These are phyloP conservation scores for Dorcoceras hygrometricum DNA, from an alignment of 257 asterid species.

Conservation along the genomic window DNA sequence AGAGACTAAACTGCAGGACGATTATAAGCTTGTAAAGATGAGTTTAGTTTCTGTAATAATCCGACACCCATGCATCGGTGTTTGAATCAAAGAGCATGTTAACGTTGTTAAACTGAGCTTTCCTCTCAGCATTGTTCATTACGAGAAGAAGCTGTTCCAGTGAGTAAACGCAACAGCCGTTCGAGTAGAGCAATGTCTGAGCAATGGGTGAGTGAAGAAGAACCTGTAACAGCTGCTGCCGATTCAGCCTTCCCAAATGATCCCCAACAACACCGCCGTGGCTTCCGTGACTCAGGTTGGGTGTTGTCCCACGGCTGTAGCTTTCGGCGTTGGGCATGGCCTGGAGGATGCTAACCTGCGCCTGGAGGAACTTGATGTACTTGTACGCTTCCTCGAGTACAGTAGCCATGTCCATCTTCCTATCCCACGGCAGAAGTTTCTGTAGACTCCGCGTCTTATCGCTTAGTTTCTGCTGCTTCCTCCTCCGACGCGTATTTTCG, in stretches of 20 bases:
- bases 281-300: neutral
- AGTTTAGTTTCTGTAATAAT: neutral
- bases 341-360: conserved; percentile 60
- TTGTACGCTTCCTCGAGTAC: conserved; percentile 72
- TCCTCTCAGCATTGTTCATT: conserved; percentile 34
- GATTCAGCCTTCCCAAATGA: conserved; percentile 40
- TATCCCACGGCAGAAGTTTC: conserved; percentile 57
- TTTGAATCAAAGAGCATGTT: conserved; percentile 23
- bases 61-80: conserved; percentile 21
- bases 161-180: conserved; percentile 62
- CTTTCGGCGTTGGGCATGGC: conserved; percentile 47
- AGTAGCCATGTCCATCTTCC: conserved; percentile 63
- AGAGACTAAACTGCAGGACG: too few relatives aligned
- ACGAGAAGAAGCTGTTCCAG: conserved; percentile 50
- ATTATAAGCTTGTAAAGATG: neutral
- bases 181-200: conserved; percentile 49
- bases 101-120: conserved; percentile 20
- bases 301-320: conserved; percentile 1
- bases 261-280: conserved; percentile 19
- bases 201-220: conserved; percentile 60
- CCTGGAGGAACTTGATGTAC: conserved; percentile 72
- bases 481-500: conserved; percentile 19
- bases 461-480: conserved; percentile 39
- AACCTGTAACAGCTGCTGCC: conserved; percentile 70
- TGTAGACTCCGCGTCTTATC: conserved; percentile 51